Evolutionary conservation across 371 early-diverging fungal species (phyloP), one percentile per base, ranked within the genome.

Genomic region (Actinomucor elegans): DNA sequence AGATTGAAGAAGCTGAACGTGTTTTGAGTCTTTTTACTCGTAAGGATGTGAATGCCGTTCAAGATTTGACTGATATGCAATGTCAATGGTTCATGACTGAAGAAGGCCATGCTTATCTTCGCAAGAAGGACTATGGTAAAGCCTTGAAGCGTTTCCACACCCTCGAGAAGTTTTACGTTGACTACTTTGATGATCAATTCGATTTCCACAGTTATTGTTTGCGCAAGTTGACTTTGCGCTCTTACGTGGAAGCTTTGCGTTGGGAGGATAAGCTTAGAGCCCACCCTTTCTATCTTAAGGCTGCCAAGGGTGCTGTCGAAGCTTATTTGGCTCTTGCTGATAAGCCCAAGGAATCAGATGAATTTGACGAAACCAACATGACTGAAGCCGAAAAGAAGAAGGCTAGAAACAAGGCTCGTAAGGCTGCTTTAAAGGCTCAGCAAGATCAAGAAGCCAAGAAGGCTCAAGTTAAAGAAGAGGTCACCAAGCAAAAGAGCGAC

Each of bases 171-270:
- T 80, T 89, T 61, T 96, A 93, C 61, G 65, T 57, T 26, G 94
- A 94, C 52, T 89, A 89, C 61, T 86, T 84, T 50, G 96, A 94
- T 57, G 97, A 96, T 59, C 96, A 97, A 72, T 93, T 94, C 51
- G 98, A 98, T 73, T 98, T 97, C 84, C 98, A 98, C 64, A 77
- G 84, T 27, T 98, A 97, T 69, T 89, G 88, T 57, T 73, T 94
- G 52, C 92, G 98, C 51, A 96, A 95, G 75, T 73, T 81, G 51
- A 94, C 97, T 23, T 59, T 97, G 29, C 84, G 94, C 24, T 73
- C 95, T 14, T 98, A 98, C 62, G 65, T 92, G 11, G 84, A 83
- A 18, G 75, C 93, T 33, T 69, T 98, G 20, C 70, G 80, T 23
- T 83, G 85, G 69, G 96, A 93, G 63, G 93, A 94, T 66, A 62